A percentile compares a stretch with the other conserved stretches of the same genome.
phyloP scores from a whole-genome alignment of 148 eudicot genomes.

The Amaranthus cruentus region DNA sequence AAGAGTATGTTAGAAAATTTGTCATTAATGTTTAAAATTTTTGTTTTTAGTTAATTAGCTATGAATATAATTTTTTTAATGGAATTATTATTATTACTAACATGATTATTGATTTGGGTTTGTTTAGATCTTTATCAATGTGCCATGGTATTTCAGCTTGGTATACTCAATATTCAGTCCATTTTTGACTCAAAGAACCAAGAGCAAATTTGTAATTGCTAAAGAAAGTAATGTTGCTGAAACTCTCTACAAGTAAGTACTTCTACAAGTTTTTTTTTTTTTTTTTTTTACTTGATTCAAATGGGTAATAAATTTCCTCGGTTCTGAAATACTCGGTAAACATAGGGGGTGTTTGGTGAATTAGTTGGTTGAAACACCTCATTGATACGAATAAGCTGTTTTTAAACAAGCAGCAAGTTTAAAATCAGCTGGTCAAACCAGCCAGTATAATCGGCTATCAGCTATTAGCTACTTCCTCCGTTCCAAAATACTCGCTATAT shows the following conservation, averaged over 20 bases:
- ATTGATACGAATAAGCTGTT: no score
- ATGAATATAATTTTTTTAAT: neutral
- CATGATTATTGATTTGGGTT: neutral
- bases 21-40: neutral
- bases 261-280: neutral
- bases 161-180: conserved; percentile 91
- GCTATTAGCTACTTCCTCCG: no score
- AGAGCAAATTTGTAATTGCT: conserved; percentile 92
- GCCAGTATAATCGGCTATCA: no score
- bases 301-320: no score
- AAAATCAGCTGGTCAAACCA: no score
- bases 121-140: conserved; percentile 78
- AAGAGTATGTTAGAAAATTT: no score
- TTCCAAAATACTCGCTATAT: no score
- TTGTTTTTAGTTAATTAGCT: neutral
- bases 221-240: conserved; percentile 78
- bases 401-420: no score
- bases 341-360: no score
- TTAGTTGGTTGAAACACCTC: no score
- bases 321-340: no score
- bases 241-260: conserved; percentile 76
- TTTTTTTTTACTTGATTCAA: neutral
- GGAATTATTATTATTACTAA: neutral
- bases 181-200: conserved; percentile 84
- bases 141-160: conserved; percentile 94